These are phyloP conservation scores for Xylariales sp. DNA, from an alignment of 2,329 filamentous ascomycete species.

Conservation along the genomic window DNA sequence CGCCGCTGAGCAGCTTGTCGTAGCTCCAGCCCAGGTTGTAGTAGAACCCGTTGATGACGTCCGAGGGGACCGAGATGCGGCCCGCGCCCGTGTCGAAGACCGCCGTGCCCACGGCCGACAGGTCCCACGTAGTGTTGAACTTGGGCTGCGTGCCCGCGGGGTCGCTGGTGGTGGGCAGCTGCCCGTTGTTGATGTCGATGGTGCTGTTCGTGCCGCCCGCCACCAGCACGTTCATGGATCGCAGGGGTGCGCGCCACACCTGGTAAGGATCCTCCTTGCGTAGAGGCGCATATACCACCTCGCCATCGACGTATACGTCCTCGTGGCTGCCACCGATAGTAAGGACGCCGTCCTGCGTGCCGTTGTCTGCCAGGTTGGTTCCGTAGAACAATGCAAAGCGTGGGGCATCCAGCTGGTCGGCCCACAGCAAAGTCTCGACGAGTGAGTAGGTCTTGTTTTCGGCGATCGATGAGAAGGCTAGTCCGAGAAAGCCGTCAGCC, in stretches of 20 bases:
- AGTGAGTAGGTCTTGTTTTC: conserved; percentile 23
- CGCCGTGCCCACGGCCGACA: conserved; percentile 7
- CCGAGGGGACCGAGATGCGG: conserved; percentile 18
- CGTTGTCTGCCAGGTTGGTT: conserved; percentile 11
- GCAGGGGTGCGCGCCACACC: conserved; percentile 24
- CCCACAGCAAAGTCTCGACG: conserved; percentile 25
- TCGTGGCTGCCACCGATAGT: conserved; percentile 29
- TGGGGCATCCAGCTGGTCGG: conserved; percentile 23
- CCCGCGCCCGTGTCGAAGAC: conserved; percentile 30
- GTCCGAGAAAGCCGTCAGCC: conserved; percentile 29
- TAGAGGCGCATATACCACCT: conserved; percentile 15
- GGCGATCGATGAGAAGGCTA: conserved; percentile 26
- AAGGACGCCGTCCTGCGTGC: conserved; percentile 18
- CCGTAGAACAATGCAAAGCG: conserved; percentile 27
- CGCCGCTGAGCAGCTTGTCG: conserved; percentile 19
- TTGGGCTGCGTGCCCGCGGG: conserved; percentile 1
- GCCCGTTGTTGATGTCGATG: conserved; percentile 6
- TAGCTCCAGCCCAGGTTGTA: conserved; percentile 30
- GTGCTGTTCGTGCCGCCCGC: conserved; percentile 5
- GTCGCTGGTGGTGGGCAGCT: conserved; percentile 2
- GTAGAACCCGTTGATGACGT: conserved; percentile 22
- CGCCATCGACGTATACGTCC: conserved; percentile 20
- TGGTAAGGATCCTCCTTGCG: conserved; percentile 14
- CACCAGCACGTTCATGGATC: conserved; percentile 11
- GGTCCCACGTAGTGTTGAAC: conserved; percentile 1